phyloP scores from a whole-genome alignment of 768 basidiomycete genomes.

The Auriculariales sp. region DNA sequence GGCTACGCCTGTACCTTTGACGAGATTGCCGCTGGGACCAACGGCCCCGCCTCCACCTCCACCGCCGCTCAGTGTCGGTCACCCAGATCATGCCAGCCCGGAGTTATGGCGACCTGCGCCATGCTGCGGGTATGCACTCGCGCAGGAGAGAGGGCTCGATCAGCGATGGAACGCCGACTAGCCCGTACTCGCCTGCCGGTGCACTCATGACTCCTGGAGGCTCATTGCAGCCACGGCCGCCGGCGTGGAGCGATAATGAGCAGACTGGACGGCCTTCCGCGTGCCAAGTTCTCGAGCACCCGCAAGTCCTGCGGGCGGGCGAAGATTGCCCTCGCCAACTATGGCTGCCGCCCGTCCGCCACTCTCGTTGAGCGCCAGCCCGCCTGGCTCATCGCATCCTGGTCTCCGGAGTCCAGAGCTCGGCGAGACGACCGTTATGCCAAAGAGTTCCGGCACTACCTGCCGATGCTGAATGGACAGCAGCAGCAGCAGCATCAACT shows the following conservation, averaged over 20 bases:
- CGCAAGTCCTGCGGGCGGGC: not conserved
- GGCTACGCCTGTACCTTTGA: no score
- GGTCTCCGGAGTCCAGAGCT: not conserved
- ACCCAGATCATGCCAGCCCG: no score
- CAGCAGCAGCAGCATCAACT: no score
- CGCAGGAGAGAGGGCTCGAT: not conserved
- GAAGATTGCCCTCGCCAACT: not conserved
- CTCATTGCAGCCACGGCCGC: not conserved
- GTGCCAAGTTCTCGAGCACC: no score
- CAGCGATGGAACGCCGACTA: not conserved
- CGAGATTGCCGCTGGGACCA: not conserved
- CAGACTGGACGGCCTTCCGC: no score
- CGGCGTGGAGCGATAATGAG: not conserved
- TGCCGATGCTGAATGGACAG: not conserved
- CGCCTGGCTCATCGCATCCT: not conserved
- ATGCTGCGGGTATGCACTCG: not conserved
- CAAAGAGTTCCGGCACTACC: not conserved
- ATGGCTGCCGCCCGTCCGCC: no score
- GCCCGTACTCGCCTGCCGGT: not conserved
- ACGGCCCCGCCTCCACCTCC: not conserved
- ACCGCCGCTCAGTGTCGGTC: not conserved
- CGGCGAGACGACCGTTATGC: not conserved
- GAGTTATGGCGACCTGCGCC: not conserved
- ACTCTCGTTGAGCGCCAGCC: no score
- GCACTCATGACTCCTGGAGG: not conserved